phyloP scores from a whole-genome alignment of 2,329 filamentous ascomycete genomes.

The Venturia effusa region DNA sequence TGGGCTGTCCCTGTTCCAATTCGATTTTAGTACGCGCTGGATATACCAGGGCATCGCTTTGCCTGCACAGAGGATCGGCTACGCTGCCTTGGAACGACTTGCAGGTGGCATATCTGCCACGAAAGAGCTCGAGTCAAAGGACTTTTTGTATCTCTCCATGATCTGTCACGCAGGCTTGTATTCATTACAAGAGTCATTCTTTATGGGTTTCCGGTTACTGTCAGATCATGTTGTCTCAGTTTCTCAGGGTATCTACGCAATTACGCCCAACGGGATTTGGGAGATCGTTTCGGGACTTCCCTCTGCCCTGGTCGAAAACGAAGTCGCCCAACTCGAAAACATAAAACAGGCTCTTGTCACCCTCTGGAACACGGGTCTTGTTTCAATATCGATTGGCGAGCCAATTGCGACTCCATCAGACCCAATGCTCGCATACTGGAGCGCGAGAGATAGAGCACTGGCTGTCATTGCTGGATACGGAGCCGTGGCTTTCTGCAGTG shows the following conservation, averaged over 20 bases:
- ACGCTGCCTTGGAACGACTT: conserved; percentile 6
- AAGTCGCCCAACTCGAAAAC: background rate
- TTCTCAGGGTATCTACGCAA: background rate
- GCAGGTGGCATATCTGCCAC: background rate
- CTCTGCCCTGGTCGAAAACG: background rate
- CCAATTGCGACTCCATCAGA: conserved; percentile 21
- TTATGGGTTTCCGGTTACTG: background rate
- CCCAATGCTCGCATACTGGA: conserved; percentile 31
- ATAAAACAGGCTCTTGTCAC: background rate
- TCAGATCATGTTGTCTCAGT: background rate
- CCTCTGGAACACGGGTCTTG: conserved; percentile 5
- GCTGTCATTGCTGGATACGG: conserved; percentile 75
- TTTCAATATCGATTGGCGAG: conserved; percentile 4
- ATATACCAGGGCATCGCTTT: background rate
- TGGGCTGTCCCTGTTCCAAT: background rate
- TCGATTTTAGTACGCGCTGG: conserved; percentile 1
- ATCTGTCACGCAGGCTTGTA: conserved; percentile 7
- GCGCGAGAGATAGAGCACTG: conserved; percentile 46
- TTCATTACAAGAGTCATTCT: background rate
- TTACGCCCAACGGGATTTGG: background rate
- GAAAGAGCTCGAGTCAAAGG: conserved; percentile 4
- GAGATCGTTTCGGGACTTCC: background rate
- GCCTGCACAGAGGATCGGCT: background rate
- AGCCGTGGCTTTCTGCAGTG: conserved; percentile 62
- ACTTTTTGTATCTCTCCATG: conserved; percentile 12